Evolutionary conservation across 495 filamentous ascomycete species (phyloP).

Genomic region (Penicillium riverlandense): DNA sequence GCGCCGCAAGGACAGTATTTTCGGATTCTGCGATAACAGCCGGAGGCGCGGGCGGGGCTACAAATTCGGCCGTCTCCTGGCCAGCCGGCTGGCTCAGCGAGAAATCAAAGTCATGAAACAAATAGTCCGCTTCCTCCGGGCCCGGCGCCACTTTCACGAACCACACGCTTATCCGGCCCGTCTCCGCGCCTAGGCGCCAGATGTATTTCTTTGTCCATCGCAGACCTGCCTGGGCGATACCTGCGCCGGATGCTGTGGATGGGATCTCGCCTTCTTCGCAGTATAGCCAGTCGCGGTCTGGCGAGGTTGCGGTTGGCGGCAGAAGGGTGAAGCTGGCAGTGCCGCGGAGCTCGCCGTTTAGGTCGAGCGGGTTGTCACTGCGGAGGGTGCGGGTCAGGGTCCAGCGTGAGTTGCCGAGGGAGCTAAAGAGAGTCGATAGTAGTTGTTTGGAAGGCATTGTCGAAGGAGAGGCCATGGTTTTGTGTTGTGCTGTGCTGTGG

Average conservation of each 20-base stretch:
- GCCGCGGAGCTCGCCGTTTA: conserved; percentile 33
- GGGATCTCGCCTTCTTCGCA: conserved; percentile 39
- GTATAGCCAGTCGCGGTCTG: conserved; percentile 33
- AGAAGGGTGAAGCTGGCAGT: conserved; percentile 30
- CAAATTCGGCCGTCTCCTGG: conserved; percentile 9
- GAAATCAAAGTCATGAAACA: conserved; percentile 41
- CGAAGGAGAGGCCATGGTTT: too few species aligned
- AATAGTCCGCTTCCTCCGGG: conserved; percentile 34
- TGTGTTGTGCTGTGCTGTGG: too few species aligned
- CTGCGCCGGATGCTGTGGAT: conserved; percentile 3
- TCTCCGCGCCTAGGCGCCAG: conserved; percentile 26
- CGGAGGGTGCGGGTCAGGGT: conserved; percentile 33
- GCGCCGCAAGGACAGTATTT: conserved; percentile 26
- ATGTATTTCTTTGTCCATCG: conserved; percentile 43
- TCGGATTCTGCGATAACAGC: conserved; percentile 1
- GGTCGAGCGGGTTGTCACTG: conserved; percentile 35
- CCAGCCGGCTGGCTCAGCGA: neutral
- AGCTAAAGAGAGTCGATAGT: conserved; percentile 22
- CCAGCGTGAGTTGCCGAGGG: conserved; percentile 27
- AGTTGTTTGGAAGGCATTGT: conserved; percentile 13
- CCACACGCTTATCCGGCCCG: conserved; percentile 34
- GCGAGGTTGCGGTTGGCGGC: conserved; percentile 1
- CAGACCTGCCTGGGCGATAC: conserved; percentile 15
- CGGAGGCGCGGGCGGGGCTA: conserved; percentile 22
- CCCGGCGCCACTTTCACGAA: conserved; percentile 34